These are phyloP conservation scores for Boletus rufocinnamomeus DNA, from an alignment of 768 basidiomycete genomes.

Conservation along the genomic window DNA sequence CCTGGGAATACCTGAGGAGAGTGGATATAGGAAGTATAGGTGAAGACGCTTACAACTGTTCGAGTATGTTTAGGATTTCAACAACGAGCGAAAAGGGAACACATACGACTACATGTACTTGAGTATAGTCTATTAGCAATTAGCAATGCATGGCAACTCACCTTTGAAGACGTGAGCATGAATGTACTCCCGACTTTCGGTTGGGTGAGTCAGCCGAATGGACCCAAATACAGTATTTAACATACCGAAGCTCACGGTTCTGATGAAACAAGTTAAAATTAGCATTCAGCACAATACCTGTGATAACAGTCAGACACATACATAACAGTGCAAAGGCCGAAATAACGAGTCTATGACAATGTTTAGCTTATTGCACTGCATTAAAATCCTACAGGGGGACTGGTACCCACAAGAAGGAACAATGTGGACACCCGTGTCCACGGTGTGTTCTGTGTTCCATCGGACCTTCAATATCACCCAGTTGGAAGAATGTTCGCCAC, in stretches of 20 bases:
- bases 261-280: not conserved
- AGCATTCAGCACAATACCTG: not conserved
- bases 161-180: no score
- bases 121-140: not conserved
- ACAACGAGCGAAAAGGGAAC: not conserved
- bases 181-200: no score
- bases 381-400: no score
- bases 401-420: no score
- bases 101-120: not conserved
- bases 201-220: not conserved
- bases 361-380: no score
- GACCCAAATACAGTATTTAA: not conserved
- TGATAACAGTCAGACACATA: not conserved
- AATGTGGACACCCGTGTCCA: no score
- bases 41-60: not conserved
- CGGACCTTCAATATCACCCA: not conserved
- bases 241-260: not conserved
- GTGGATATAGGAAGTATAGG: not conserved
- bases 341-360: not conserved
- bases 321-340: not conserved
- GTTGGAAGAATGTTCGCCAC: not conserved
- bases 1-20: not conserved
- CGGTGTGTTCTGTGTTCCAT: no score
- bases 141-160: not conserved
- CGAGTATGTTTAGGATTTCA: not conserved